These are phyloP conservation scores for Nicotiana benthamiana DNA, from an alignment of 257 asterid genomes.

Conservation along the genomic window DNA sequence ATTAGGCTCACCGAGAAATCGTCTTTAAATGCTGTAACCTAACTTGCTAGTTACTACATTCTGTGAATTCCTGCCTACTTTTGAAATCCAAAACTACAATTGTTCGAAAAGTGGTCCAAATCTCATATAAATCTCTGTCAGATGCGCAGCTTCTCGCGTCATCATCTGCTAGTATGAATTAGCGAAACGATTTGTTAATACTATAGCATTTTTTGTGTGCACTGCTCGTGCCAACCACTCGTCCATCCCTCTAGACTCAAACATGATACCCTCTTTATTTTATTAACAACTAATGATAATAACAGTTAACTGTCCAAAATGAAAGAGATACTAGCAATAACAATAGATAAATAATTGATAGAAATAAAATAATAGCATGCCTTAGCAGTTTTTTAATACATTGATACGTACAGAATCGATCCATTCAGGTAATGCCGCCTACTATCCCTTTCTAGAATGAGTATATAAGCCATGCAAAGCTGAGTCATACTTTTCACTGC, in stretches of 20 bases:
- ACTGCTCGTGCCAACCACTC: slow-evolving; percentile 29
- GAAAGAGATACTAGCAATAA: background rate
- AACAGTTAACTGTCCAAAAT: background rate
- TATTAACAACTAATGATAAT: background rate
- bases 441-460: slow-evolving; percentile 20
- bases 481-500: background rate
- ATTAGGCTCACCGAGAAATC: too few species aligned
- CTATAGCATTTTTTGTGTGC: background rate
- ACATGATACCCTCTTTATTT: slow-evolving; percentile 2
- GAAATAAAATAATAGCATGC: slow-evolving; percentile 26
- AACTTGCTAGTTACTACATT: too few species aligned
- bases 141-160: slow-evolving; percentile 2
- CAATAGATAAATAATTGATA: background rate
- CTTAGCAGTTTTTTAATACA: slow-evolving; percentile 12
- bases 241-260: slow-evolving; percentile 1
- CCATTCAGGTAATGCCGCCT: slow-evolving; percentile 15
- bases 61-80: background rate
- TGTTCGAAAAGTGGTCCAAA: background rate
- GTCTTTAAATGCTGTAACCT: too few species aligned
- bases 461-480: slow-evolving; percentile 14
- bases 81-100: background rate
- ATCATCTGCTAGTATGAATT: background rate
- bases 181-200: background rate
- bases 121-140: background rate
- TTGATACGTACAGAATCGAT: slow-evolving; percentile 1